phyloP scores from a whole-genome alignment of 352 stramenopile species.

The Pseudoperonospora humuli region DNA sequence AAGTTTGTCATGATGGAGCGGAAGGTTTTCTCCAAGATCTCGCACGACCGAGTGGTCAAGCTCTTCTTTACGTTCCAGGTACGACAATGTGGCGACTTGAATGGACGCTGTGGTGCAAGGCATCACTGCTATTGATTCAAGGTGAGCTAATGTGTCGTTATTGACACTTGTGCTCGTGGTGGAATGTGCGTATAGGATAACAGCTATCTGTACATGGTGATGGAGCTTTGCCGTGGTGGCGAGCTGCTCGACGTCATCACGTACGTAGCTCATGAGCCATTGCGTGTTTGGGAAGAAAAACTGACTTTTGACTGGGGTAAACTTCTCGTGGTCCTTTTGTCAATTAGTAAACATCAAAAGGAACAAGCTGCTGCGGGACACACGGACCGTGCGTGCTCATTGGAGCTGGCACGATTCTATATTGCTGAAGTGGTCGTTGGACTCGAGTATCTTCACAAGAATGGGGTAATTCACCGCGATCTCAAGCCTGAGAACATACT shows the following conservation, averaged over 20 bases:
- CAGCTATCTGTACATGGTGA: slow-evolving; percentile 88
- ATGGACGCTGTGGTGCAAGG: slow-evolving; percentile 9
- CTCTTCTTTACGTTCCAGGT: slow-evolving; percentile 89
- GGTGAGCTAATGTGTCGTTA: background rate
- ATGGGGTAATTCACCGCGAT: slow-evolving; percentile 93
- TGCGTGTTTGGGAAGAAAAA: slow-evolving; percentile 2
- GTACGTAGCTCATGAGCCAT: slow-evolving; percentile 28
- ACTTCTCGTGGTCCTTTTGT: background rate
- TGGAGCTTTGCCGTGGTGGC: slow-evolving; percentile 83
- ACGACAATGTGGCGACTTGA: background rate
- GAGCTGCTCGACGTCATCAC: slow-evolving; percentile 83
- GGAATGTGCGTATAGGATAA: slow-evolving; percentile 21
- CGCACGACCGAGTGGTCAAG: slow-evolving; percentile 84
- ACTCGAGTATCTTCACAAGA: slow-evolving; percentile 91
- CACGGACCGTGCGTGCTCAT: slow-evolving; percentile 59
- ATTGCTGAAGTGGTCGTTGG: slow-evolving; percentile 91
- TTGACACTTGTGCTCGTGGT: slow-evolving; percentile 2
- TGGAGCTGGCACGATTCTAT: slow-evolving; percentile 88
- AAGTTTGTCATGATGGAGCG: slow-evolving; percentile 90
- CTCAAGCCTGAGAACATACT: slow-evolving; percentile 91
- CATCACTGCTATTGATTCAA: background rate
- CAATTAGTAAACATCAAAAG: slow-evolving; percentile 71
- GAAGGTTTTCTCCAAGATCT: slow-evolving; percentile 86
- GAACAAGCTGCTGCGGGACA: slow-evolving; percentile 41
- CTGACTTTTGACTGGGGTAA: slow-evolving; percentile 3